Evolutionary conservation across 768 basidiomycete species (phyloP), one percentile per base, ranked within the genome.

Genomic region (Termitomyces sp.): DNA sequence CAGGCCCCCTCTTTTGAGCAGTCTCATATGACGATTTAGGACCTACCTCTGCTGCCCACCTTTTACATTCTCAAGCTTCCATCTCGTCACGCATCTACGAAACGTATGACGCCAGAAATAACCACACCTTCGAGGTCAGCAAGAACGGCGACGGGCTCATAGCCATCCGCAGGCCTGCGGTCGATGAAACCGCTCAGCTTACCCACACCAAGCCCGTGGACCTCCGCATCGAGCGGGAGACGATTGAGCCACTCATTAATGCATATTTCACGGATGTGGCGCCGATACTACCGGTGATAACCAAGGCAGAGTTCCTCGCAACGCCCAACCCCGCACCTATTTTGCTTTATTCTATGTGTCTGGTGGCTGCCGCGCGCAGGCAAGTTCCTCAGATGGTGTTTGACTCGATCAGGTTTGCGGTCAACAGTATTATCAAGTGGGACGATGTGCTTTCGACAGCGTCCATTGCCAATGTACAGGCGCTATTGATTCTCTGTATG

Each of bases 401-500:
- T 63, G 90, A 96, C 63, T 86, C 88, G 2, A 87, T 99, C 56
- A 85, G 96, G 59, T 87, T 84, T 60, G 83, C 89, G 11, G 92
- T 98, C 62, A 95, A 96, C 66, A 82, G 78, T 45, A 77, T 95
- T 46, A 88, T 98, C 68, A 90, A 95, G 73, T 78, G 82, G 19
- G 94, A 97, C 45, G 96, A 98, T 69, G 89, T 98, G 37, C 77
- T 97, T 41, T 92, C 90, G 32, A 95, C 90, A 31, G 84, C 93
- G 12, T 85, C 86, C 35, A 84, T 95, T 59, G 82, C 85, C 59
- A 94, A 96, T 66, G 86, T 98, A 16, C 95, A 97, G 71, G 84
- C 91, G 6, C 71, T 97, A 59, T 76, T 96, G 59, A 90, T 95
- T 62, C 69, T 94, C 55, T 86, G 88, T 65, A 92, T 92, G 90